Evolutionary conservation across 2,329 filamentous ascomycete genomes (phyloP), one percentile per base, ranked within the genome.

Genomic region (Thielaviopsis punctulata): DNA sequence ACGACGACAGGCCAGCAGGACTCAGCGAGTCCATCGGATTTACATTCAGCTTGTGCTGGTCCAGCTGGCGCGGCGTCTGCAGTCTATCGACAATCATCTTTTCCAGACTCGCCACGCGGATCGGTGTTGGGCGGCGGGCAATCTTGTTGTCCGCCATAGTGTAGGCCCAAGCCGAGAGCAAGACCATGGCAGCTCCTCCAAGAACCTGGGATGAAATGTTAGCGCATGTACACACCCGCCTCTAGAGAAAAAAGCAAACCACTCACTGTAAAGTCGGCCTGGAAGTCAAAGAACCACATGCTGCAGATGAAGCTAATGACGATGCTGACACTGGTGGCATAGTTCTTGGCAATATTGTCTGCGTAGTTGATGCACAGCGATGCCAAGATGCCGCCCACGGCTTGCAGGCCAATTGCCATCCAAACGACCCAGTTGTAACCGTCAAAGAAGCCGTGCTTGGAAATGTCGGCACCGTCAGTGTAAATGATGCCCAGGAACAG

Each of bases 341-440:
- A 89, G 63, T 92, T 95, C 71, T 93, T 94, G 55, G 86, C 82
- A 62, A 94, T 93, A 61, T 92, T 93, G 57, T 69, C 67, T 7
- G 65, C 59, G 55, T 69, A 66, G 33, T 66, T 61, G 49, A 69
- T 68, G 52, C 68, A 66, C 7, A 69, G 58, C 36, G 66, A 68
- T n/a, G 64, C 82, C n/a, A 94, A 69, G 24, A 96, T 76, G 22
- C 90, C 92, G 27, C 89, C 89, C 33, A 82, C 68, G 0, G 89
- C 85, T 64, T 98, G 92, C 55, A 92, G 75, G 5, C 80, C 63
- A 59, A 96, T 85, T 4, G 88, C 84, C 4, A 79, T 73, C 88
- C 89, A 95, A 2, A 96, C 90, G 19, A 90, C 74, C 73, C 79
- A 84, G 63, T 94, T 95, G 68, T 96, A 98, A 2, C 92, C 92